phyloP scores from a whole-genome alignment of 176 grass and related monocot species.

The Avena atlantica region DNA sequence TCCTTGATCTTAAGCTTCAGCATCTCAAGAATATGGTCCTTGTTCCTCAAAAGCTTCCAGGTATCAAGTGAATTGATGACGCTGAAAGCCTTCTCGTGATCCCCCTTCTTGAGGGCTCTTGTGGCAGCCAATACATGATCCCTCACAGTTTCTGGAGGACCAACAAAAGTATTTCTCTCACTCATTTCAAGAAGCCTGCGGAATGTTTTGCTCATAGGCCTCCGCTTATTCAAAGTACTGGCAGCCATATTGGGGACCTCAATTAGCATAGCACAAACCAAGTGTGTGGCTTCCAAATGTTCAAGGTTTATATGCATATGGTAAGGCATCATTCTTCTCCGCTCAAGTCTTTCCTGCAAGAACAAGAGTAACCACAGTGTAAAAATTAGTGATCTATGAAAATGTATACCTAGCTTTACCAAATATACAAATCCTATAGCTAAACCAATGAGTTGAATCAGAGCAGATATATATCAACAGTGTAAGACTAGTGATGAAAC shows the following conservation, averaged over 20 bases:
- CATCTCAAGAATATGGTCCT: constrained; percentile 79
- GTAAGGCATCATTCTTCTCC: constrained; percentile 94
- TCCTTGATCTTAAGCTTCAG: constrained; percentile 91
- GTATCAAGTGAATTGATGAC: constrained; percentile 69
- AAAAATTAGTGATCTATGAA: constrained; percentile 24
- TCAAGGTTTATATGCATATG: constrained; percentile 99
- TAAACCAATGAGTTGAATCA: not conserved
- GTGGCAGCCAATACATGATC: constrained; percentile 93
- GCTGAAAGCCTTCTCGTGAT: constrained; percentile 69
- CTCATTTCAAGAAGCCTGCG: constrained; percentile 92
- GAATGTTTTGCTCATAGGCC: constrained; percentile 82
- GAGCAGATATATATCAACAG: not conserved
- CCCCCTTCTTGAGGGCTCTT: constrained; percentile 71
- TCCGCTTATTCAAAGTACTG: constrained; percentile 67
- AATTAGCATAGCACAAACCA: constrained; percentile 95
- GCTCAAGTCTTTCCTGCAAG: constrained; percentile 84
- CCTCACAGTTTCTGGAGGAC: constrained; percentile 84
- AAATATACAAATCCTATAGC: not conserved
- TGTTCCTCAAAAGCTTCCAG: constrained; percentile 93
- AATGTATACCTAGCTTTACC: not conserved
- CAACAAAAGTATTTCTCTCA: constrained; percentile 88
- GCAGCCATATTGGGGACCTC: constrained; percentile 92
- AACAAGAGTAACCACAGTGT: constrained; percentile 15
- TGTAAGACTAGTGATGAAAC: not conserved
- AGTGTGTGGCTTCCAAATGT: constrained; percentile 85